Evolutionary conservation across 441 rosid genomes (phyloP).

Genomic region (Sinapis alba): DNA sequence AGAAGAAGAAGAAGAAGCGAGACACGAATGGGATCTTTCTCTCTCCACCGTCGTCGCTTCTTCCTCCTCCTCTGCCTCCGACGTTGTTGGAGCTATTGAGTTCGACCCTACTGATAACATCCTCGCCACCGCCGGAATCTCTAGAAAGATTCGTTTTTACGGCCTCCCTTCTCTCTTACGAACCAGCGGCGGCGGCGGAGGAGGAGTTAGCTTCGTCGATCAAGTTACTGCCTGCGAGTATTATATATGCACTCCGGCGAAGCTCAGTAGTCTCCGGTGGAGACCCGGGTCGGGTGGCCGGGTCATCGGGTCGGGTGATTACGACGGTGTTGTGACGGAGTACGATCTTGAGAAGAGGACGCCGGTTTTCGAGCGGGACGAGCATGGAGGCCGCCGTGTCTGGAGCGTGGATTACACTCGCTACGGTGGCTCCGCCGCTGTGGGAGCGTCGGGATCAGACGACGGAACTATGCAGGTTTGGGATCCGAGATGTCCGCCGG

Average conservation of each 20-base stretch:
- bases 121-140: conserved; percentile 88
- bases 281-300: conserved; percentile 60
- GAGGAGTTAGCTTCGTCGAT: conserved; percentile 39
- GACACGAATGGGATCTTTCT: conserved; percentile 74
- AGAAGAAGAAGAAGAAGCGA: conserved; percentile 29
- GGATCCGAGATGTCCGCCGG: conserved; percentile 69
- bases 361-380: conserved; percentile 84
- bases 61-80: conserved; percentile 45
- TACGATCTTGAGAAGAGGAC: conserved; percentile 67
- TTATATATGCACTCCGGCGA: conserved; percentile 80
- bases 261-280: conserved; percentile 84
- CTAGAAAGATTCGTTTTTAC: conserved; percentile 80
- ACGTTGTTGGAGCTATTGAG: conserved; percentile 76
- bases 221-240: conserved; percentile 56
- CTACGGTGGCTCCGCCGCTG: conserved; percentile 27
- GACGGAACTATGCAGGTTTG: conserved; percentile 91
- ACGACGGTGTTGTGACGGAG: conserved; percentile 89
- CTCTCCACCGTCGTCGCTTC: conserved; percentile 65
- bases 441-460: conserved; percentile 88
- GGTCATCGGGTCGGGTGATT: conserved; percentile 76
- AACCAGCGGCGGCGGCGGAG: background rate
- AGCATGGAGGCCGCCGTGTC: conserved; percentile 87
- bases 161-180: conserved; percentile 38
- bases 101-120: conserved; percentile 64
- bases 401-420: conserved; percentile 86